Evolutionary conservation across 371 early-diverging fungal species (phyloP).

Genomic region (Apophysomyces ossiformis): DNA sequence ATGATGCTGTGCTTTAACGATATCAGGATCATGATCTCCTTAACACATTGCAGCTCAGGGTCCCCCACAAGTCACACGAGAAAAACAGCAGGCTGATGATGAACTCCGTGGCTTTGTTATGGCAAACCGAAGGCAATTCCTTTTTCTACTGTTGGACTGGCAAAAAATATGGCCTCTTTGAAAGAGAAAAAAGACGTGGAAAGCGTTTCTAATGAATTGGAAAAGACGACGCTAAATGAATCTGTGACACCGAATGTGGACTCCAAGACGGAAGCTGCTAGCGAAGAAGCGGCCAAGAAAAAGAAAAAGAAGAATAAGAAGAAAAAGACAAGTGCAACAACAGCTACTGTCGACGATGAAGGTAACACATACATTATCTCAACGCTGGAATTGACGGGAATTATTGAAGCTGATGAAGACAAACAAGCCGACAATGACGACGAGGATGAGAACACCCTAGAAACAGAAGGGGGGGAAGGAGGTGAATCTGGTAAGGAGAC

Average conservation of each 20-base stretch:
- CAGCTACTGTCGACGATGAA: background rate
- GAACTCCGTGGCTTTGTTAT: too few species aligned
- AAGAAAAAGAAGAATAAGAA: constrained; percentile 10
- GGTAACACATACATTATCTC: background rate
- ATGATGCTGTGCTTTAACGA: too few species aligned
- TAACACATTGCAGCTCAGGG: too few species aligned
- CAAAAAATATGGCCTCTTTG: background rate
- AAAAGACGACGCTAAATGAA: background rate
- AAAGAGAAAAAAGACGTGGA: background rate
- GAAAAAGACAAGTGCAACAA: background rate
- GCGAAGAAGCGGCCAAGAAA: background rate
- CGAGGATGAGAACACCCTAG: constrained; percentile 8
- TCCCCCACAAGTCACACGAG: too few species aligned
- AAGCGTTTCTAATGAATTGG: background rate
- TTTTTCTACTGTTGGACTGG: background rate
- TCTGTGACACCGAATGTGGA: background rate
- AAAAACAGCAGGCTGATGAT: too few species aligned
- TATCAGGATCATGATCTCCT: too few species aligned
- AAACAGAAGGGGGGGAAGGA: constrained; percentile 2
- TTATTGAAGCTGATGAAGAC: background rate
- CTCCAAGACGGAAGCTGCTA: background rate
- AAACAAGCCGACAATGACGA: constrained; percentile 11
- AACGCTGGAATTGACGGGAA: background rate
- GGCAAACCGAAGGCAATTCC: too few species aligned
- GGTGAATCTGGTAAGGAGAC: constrained; percentile 1